Evolutionary conservation across 805 yeast species (phyloP).

Genomic region (Vanderwaltozyma polyspora): DNA sequence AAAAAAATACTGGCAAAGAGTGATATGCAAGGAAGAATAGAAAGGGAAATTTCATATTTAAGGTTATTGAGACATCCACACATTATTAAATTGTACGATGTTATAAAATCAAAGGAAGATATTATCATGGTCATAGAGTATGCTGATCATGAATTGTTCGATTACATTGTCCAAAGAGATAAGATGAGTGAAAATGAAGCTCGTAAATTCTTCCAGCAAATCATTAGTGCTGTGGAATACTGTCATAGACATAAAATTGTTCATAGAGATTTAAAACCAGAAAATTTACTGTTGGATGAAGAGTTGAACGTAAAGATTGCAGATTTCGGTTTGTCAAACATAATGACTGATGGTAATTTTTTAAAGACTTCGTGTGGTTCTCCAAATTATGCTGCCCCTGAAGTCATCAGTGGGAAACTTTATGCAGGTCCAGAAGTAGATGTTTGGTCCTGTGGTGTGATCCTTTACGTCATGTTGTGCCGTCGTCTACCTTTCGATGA

Average conservation of each 20-base stretch:
- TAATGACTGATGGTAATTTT: slow-evolving; percentile 96
- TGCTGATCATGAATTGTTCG: slow-evolving; percentile 94
- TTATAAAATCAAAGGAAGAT: slow-evolving; percentile 88
- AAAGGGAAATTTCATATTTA: slow-evolving; percentile 84
- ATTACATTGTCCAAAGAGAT: slow-evolving; percentile 88
- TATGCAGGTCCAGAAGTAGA: slow-evolving; percentile 98
- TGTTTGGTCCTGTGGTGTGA: slow-evolving; percentile 96
- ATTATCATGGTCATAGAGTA: slow-evolving; percentile 95
- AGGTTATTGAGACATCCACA: slow-evolving; percentile 89
- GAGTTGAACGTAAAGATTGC: slow-evolving; percentile 89
- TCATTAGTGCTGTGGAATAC: slow-evolving; percentile 91
- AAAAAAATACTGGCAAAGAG: slow-evolving; percentile 84
- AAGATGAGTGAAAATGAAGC: slow-evolving; percentile 89
- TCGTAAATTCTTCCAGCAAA: slow-evolving; percentile 88
- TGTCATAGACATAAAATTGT: slow-evolving; percentile 95
- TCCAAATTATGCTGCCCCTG: slow-evolving; percentile 97
- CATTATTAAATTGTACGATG: slow-evolving; percentile 90
- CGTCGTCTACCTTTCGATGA: slow-evolving; percentile 95
- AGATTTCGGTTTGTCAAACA: slow-evolving; percentile 87
- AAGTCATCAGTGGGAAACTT: slow-evolving; percentile 84
- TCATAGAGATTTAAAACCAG: slow-evolving; percentile 94
- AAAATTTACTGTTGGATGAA: slow-evolving; percentile 80
- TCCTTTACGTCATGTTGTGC: slow-evolving; percentile 88
- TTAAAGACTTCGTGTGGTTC: slow-evolving; percentile 92
- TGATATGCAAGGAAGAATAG: slow-evolving; percentile 95